Percentiles rank a stretch among this genome's conserved stretches.
These are phyloP conservation scores for Yarrowia sp. DNA, from an alignment of 805 yeast species.

Conservation along the genomic window DNA sequence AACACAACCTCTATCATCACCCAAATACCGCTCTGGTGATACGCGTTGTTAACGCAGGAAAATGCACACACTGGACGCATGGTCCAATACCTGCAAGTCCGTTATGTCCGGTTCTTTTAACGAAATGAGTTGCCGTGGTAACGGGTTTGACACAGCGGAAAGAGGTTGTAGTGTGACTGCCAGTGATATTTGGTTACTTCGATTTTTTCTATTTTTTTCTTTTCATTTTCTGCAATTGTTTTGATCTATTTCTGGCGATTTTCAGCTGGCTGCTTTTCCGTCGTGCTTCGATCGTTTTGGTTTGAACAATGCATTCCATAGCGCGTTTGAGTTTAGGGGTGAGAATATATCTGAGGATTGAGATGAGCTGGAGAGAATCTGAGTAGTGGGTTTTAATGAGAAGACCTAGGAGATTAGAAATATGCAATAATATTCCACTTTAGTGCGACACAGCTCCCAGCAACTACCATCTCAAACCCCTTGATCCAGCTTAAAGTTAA, in stretches of 20 bases:
- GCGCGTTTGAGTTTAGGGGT: slow-evolving; percentile 17
- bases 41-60: slow-evolving; percentile 18
- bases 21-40: too few species aligned
- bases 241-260: neutral
- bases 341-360: neutral
- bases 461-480: neutral
- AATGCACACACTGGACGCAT: neutral
- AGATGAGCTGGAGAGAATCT: neutral
- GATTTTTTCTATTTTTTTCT: neutral
- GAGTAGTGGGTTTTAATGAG: too few species aligned
- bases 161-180: too few species aligned
- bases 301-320: neutral
- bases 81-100: neutral
- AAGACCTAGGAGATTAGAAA: too few species aligned
- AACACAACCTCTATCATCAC: too few species aligned
- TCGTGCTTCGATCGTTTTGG: neutral
- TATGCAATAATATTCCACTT: too few species aligned
- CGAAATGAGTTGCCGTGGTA: too few species aligned
- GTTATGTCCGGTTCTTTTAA: neutral
- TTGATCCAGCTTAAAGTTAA: slow-evolving; percentile 7
- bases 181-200: too few species aligned
- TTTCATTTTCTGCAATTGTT: neutral
- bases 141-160: too few species aligned
- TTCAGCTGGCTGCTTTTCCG: neutral
- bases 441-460: too few species aligned